phyloP scores from a whole-genome alignment of 805 yeast species.

The Myxozyma neglecta region DNA sequence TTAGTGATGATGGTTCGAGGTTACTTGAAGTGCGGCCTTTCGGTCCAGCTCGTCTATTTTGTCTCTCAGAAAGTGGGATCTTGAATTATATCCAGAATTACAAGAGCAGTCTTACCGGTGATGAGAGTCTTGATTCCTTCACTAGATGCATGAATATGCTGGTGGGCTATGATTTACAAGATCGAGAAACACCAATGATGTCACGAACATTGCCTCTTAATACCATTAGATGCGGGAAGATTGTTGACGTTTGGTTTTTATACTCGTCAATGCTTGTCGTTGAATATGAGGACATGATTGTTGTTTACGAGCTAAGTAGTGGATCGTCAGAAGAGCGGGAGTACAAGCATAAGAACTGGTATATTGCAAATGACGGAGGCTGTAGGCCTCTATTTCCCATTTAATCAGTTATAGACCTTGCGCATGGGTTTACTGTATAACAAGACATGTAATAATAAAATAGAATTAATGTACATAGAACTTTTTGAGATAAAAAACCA shows the following conservation, averaged over 20 bases:
- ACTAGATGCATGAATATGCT: constrained; percentile 7
- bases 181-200: constrained; percentile 6
- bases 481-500: neutral
- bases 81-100: neutral
- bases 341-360: neutral
- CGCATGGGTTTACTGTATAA: too few species aligned
- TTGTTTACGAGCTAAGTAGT: constrained; percentile 6
- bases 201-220: constrained; percentile 5
- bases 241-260: constrained; percentile 12
- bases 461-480: neutral
- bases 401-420: neutral
- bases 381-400: neutral
- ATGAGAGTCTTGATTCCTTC: neutral
- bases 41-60: constrained; percentile 10
- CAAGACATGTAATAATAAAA: neutral
- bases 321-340: neutral
- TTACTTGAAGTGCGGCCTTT: constrained; percentile 3
- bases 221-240: neutral
- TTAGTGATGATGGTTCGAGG: constrained; percentile 10
- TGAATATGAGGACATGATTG: constrained; percentile 10
- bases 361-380: neutral
- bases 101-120: neutral
- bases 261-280: constrained; percentile 6
- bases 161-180: constrained; percentile 8
- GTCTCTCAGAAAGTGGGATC: constrained; percentile 8